Evolutionary conservation across 2,329 filamentous ascomycete genomes (phyloP).

Genomic region (Phialophora expanda): DNA sequence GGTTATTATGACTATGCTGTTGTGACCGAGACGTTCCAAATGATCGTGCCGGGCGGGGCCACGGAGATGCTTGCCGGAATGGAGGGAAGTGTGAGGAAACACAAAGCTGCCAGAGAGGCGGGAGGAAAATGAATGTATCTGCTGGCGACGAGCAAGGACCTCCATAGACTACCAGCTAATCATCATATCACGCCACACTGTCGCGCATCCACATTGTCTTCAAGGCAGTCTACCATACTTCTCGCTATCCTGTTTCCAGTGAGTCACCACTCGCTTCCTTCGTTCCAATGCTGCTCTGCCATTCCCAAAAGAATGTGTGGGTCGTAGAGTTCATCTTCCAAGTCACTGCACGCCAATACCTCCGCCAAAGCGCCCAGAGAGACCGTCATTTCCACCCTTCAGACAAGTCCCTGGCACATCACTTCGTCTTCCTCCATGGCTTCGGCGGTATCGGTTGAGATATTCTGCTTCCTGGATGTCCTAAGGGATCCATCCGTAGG

Average conservation of each 20-base stretch:
- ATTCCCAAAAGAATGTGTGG: conserved; percentile 1
- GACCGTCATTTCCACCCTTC: conserved; percentile 3
- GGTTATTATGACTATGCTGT: conserved; percentile 66
- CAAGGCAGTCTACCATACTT: not conserved
- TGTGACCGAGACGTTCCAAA: conserved; percentile 63
- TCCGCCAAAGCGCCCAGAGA: not conserved
- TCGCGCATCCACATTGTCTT: not conserved
- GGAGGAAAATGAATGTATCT: conserved; percentile 18
- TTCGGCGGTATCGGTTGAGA: conserved; percentile 13
- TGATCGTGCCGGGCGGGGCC: conserved; percentile 53
- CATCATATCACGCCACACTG: not conserved
- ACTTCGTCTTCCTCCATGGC: conserved; percentile 21
- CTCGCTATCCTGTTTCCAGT: not conserved
- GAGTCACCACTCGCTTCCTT: too few relatives aligned
- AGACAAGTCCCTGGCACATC: conserved; percentile 21
- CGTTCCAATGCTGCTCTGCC: too few relatives aligned
- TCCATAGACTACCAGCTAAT: conserved; percentile 14
- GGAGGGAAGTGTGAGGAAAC: conserved; percentile 47
- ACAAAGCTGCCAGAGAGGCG: conserved; percentile 39
- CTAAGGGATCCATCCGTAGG: too few relatives aligned
- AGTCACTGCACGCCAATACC: not conserved
- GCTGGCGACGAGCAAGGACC: conserved; percentile 13
- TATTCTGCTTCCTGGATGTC: not conserved
- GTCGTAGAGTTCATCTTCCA: not conserved
- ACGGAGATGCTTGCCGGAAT: conserved; percentile 47